Base-by-base conservation (phyloP, 2,329 filamentous ascomycete species). In the Exophiala lecanii-corni region DNA sequence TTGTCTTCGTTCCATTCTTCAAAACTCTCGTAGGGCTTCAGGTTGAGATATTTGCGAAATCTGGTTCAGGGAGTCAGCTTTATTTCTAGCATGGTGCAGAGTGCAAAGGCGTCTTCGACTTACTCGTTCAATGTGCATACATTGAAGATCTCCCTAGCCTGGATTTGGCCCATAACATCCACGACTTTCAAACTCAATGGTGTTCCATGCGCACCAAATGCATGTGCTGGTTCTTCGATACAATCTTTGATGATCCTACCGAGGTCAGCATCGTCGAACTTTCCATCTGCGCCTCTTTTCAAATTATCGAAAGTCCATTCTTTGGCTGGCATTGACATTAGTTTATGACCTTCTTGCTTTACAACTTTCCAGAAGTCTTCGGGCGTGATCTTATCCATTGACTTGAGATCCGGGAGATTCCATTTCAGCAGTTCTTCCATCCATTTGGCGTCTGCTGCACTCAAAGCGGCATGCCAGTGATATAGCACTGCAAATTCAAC, bases 61-160 rank as follows among this genome's bases (percentile, higher is more conserved):
- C 59, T 61, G 25, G 13, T n/a, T 12, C 25, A n/a, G 13, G 17
- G 13, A 31, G 28, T 41, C 13, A 26, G 46, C 19, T 9, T 28
- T 41, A 40, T 18, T 37, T 28, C 25, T 9, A n/a, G 9, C n/a
- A 28, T 7, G n/a, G n/a, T 28, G 25, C 25, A 9, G 9, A 15
- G 3, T 7, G 2, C 20, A 9, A 26, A 5, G 15, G 25, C n/a
- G 4, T 30, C n/a, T 26, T 6, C 17, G n/a, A 34, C 62, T 62
- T 55, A 72, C 62, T 75, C 71, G 46, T 75, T 74, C 56, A 75
- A 57, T 1, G 70, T 74, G 48, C 70, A 74, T n/a, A 73, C 67
- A 46, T 72, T 70, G 61, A 72, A 75, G 3, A 61, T 45, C 34
- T 66, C 55, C 18, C 71, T 57, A 9, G 69, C 70, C 49, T 74